phyloP scores from a whole-genome alignment of 2,329 filamentous ascomycete species.

The Pseudogymnoascus verrucosus region DNA sequence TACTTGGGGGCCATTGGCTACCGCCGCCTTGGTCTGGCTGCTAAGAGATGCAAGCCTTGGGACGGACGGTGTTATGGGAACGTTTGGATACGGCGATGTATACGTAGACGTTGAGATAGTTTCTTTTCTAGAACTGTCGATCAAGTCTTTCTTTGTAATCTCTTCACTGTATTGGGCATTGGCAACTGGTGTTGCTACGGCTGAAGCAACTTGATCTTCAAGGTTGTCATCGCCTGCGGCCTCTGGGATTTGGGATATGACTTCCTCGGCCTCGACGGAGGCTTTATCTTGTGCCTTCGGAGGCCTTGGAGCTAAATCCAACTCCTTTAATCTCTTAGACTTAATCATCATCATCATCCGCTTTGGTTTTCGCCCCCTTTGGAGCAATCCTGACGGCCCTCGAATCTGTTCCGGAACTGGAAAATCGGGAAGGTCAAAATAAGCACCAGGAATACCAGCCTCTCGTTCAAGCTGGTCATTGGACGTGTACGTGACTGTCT shows the following conservation, averaged over 20 bases:
- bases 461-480: constrained; percentile 16
- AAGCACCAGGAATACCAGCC: constrained; percentile 17
- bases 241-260: background rate
- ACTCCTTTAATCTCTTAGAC: constrained; percentile 14
- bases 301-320: constrained; percentile 9
- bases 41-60: background rate
- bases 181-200: background rate
- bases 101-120: background rate
- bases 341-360: constrained; percentile 16
- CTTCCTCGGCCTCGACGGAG: constrained; percentile 11
- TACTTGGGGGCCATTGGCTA: background rate
- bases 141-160: background rate
- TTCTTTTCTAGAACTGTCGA: background rate
- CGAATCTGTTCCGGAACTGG: background rate
- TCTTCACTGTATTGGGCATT: background rate
- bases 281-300: constrained; percentile 13
- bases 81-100: background rate
- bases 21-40: background rate
- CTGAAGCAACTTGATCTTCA: background rate
- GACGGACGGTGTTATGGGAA: background rate
- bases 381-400: background rate
- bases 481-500: background rate
- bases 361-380: constrained; percentile 7
- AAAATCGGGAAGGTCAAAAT: constrained; percentile 14
- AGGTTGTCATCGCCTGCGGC: constrained; percentile 5